phyloP scores from a whole-genome alignment of 2,329 filamentous ascomycete species.

The Xylaria sp. region DNA sequence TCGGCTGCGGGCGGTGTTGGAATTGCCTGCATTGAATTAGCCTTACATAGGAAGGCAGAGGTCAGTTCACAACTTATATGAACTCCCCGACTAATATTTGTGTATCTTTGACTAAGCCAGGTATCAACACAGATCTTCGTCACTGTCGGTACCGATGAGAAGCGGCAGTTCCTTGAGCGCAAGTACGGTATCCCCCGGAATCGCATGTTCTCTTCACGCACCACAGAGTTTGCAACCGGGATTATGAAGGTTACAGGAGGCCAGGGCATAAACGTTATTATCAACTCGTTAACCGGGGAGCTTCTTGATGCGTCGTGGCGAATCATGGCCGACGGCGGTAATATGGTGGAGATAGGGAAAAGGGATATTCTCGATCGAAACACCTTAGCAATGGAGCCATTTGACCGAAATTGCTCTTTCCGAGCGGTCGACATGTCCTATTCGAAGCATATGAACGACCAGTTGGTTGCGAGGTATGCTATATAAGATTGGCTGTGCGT shows the following conservation, averaged over 20 bases:
- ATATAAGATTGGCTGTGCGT: not conserved
- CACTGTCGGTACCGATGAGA: slow-evolving; percentile 32
- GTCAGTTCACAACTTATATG: not conserved
- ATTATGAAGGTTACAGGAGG: slow-evolving; percentile 36
- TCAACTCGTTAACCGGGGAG: slow-evolving; percentile 32
- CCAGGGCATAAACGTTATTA: slow-evolving; percentile 32
- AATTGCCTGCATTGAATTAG: slow-evolving; percentile 21
- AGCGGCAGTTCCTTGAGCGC: slow-evolving; percentile 35
- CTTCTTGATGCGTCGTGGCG: slow-evolving; percentile 30
- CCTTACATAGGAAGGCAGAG: slow-evolving; percentile 7
- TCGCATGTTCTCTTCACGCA: slow-evolving; percentile 43
- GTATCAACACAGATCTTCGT: slow-evolving; percentile 24
- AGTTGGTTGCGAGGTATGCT: not conserved
- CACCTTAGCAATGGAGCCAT: slow-evolving; percentile 31
- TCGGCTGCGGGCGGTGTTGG: slow-evolving; percentile 27
- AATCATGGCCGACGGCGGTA: slow-evolving; percentile 28
- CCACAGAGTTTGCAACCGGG: slow-evolving; percentile 37
- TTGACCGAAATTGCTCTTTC: slow-evolving; percentile 30
- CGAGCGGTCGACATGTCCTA: slow-evolving; percentile 28
- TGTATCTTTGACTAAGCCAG: not conserved
- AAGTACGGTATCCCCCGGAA: slow-evolving; percentile 39
- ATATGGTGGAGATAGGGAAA: slow-evolving; percentile 32
- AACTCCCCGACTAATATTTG: not conserved
- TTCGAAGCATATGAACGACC: not conserved
- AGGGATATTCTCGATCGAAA: slow-evolving; percentile 28